phyloP scores from a whole-genome alignment of 257 asterid genomes.

The Petunia axillaris region DNA sequence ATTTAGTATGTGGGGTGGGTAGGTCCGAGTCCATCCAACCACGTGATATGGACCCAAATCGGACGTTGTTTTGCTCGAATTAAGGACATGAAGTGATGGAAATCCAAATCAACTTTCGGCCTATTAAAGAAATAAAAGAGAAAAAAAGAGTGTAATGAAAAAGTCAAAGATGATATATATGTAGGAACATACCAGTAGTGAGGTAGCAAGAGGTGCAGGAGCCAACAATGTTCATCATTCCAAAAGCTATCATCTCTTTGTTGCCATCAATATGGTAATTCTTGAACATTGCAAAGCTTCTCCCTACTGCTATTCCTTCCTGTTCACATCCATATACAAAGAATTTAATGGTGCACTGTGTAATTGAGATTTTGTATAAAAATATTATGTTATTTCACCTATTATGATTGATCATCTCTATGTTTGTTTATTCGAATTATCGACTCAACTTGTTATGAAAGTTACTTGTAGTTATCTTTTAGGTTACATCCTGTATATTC shows the following conservation, averaged over 20 bases:
- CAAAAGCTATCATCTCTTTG: conserved; percentile 97
- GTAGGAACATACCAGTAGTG: conserved; percentile 66
- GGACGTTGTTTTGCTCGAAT: not conserved
- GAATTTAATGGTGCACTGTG: not conserved
- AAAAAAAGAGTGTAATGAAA: not conserved
- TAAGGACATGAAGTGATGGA: not conserved
- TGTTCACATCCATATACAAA: conserved; percentile 26
- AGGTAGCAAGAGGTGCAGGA: conserved; percentile 93
- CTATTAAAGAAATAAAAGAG: not conserved
- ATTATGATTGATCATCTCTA: no score
- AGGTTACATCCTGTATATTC: no score
- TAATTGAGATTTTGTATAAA: no score
- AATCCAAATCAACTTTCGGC: conserved; percentile 17
- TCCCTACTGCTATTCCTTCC: conserved; percentile 99
- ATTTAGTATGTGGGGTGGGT: no score
- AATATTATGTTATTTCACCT: no score
- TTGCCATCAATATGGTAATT: conserved; percentile 94
- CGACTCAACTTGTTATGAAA: no score
- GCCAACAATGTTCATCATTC: conserved; percentile 88
- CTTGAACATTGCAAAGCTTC: conserved; percentile 95
- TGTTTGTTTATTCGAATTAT: no score
- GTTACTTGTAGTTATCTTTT: no score
- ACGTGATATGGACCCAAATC: conserved; percentile 10
- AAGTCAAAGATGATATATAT: not conserved
- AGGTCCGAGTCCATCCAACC: not conserved